phyloP scores from a whole-genome alignment of 2,329 filamentous ascomycete genomes.

The Diaporthe citriasiana region DNA sequence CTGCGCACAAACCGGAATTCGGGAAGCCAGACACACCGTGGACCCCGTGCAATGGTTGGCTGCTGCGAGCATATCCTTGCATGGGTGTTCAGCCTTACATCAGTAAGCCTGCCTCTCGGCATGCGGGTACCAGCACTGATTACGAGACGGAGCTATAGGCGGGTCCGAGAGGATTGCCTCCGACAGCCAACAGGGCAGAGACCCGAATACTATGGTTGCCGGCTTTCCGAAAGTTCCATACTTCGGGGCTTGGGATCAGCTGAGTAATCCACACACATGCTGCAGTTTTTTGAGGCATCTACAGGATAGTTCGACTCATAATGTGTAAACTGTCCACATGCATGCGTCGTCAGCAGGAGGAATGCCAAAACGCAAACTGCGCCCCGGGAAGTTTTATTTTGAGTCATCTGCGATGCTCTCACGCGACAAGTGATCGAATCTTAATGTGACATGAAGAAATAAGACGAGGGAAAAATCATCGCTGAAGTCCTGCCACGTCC shows the following conservation, averaged over 20 bases:
- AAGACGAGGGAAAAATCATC: neutral
- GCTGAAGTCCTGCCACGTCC: neutral
- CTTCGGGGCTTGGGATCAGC: neutral
- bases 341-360: neutral
- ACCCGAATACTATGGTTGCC: neutral
- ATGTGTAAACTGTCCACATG: neutral
- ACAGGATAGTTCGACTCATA: neutral
- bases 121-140: neutral
- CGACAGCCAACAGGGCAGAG: neutral
- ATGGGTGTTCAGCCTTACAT: constrained; percentile 3
- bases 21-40: neutral
- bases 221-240: neutral
- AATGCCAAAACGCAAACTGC: neutral
- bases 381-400: neutral
- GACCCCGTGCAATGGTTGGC: neutral
- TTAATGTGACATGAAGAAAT: no score
- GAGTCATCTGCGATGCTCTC: neutral
- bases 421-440: neutral
- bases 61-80: neutral
- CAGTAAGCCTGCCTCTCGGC: neutral
- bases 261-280: neutral
- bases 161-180: neutral
- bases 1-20: constrained; percentile 2
- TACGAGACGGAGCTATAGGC: neutral
- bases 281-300: neutral